Evolutionary conservation across 2,329 filamentous ascomycete species (phyloP).

Genomic region (Aquanectria penicillioides): DNA sequence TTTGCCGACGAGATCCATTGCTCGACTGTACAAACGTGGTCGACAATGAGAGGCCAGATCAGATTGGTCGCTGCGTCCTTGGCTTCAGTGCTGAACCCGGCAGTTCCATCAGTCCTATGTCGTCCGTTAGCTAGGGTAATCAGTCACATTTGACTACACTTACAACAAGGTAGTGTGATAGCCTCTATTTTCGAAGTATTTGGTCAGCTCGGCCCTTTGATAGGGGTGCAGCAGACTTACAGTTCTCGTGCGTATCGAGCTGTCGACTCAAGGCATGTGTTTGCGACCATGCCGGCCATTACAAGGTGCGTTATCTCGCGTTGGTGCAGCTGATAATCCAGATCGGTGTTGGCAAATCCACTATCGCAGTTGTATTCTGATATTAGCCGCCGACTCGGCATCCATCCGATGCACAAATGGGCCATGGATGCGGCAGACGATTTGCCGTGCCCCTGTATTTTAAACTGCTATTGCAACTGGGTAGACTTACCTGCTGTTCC

Average conservation of each 20-base stretch:
- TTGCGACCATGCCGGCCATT: conserved; percentile 27
- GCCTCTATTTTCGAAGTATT: background rate
- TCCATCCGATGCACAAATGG: too few species aligned
- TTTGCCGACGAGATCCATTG: background rate
- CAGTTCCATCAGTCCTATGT: conserved; percentile 5
- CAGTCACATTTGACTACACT: too few species aligned
- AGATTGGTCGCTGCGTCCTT: conserved; percentile 2
- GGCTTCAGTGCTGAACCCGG: background rate
- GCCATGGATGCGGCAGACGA: too few species aligned
- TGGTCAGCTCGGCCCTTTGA: too few species aligned
- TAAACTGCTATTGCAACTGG: too few species aligned
- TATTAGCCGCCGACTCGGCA: too few species aligned
- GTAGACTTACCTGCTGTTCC: conserved; percentile 23
- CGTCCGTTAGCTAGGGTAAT: background rate
- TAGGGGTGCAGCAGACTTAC: too few species aligned
- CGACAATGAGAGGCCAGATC: conserved; percentile 6
- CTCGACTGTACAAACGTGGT: background rate
- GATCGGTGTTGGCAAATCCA: conserved; percentile 25
- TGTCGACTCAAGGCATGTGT: conserved; percentile 30
- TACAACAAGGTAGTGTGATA: conserved; percentile 8
- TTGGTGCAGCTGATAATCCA: conserved; percentile 22
- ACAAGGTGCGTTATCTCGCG: conserved; percentile 27
- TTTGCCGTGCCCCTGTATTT: too few species aligned
- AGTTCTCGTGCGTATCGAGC: conserved; percentile 28
- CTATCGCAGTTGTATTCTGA: too few species aligned